These are phyloP conservation scores for Filobasidium wieringae DNA, from an alignment of 768 basidiomycete species.

Conservation along the genomic window DNA sequence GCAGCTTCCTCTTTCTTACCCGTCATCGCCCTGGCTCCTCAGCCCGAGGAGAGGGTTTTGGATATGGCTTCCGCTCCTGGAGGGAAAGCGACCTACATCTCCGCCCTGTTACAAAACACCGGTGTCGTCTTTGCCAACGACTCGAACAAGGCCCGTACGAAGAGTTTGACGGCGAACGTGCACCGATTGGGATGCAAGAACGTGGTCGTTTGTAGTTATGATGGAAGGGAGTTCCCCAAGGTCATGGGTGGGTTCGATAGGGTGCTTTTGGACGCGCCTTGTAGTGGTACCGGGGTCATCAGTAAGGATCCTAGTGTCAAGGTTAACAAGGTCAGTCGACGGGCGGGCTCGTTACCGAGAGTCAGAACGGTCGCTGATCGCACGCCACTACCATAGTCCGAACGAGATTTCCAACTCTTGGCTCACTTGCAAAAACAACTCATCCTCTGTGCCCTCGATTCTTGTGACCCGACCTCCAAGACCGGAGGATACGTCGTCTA, in stretches of 20 bases:
- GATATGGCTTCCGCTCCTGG: constrained; percentile 99
- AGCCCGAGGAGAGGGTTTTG: constrained; percentile 82
- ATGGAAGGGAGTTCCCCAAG: constrained; percentile 94
- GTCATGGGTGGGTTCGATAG: constrained; percentile 98
- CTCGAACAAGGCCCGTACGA: constrained; percentile 82
- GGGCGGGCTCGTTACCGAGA: not conserved
- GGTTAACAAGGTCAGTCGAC: constrained; percentile 78
- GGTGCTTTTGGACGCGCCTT: constrained; percentile 93
- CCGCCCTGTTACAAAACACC: constrained; percentile 91
- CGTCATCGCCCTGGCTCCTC: constrained; percentile 85
- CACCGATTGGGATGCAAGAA: constrained; percentile 97
- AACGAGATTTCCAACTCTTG: constrained; percentile 89
- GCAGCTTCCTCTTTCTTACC: constrained; percentile 98
- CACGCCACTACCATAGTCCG: constrained; percentile 49
- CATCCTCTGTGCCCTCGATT: constrained; percentile 95
- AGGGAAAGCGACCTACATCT: constrained; percentile 95
- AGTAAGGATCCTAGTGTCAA: constrained; percentile 96
- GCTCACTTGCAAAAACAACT: constrained; percentile 97
- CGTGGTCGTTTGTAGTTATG: constrained; percentile 91
- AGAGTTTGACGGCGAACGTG: constrained; percentile 90
- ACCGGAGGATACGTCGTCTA: constrained; percentile 92
- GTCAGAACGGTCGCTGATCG: not conserved
- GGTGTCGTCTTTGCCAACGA: constrained; percentile 98
- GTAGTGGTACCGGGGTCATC: constrained; percentile 96
- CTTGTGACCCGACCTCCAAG: constrained; percentile 73